Evolutionary conservation across 2,329 filamentous ascomycete species (phyloP), one percentile per base, ranked within the genome.

Genomic region (Ilyonectria sp.): DNA sequence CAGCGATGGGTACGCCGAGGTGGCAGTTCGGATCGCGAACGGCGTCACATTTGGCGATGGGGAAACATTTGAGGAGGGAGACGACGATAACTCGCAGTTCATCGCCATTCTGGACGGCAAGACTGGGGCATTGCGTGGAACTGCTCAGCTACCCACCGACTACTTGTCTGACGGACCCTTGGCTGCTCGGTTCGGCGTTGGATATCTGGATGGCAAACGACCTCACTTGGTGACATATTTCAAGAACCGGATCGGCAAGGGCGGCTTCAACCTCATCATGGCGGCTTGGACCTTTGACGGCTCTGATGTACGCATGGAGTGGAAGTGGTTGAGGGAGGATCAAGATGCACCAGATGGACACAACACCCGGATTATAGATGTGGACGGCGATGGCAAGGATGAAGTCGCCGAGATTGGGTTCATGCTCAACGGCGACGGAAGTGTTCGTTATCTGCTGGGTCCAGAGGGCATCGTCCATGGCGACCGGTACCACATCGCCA

Each of bases 21-120:
- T 75, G 9, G 72, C 72, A 1, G 49, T 75, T 7, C 68, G 72
- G 15, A 72, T 74, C n/a, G 68, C 71, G 10, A 75, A 75, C 43
- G 69, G 72, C 6, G 69, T 73, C 2, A 60, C 23, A 8, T 74
- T 74, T 23, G 71, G 71, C 6, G 62, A 75, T 23, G 71, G 72
- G 2, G 49, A 65, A 9, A 62, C 17, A 4, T 75, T 75, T 10
- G 52, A 47, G 1, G 26, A 60, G 2, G 63, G 55, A 2, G 43
- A 68, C n/a, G 23, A 67, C 37, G 60, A 62, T 11, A 53, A 71
- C 6, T 56, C 71, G 4, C 73, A 75, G 40, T 75, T 69, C 17
- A 68, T 75, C 23, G 73, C 72, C 19, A 60, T 63, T n/a, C 54
- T 74, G 1, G 65, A 74, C 17, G 71, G 71, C 6, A 61, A 46